Percentiles rank a stretch among this genome's conserved stretches.
Conservation (phyloP, 306 rosid genomes). For the Luffa aegyptiaca region DNA sequence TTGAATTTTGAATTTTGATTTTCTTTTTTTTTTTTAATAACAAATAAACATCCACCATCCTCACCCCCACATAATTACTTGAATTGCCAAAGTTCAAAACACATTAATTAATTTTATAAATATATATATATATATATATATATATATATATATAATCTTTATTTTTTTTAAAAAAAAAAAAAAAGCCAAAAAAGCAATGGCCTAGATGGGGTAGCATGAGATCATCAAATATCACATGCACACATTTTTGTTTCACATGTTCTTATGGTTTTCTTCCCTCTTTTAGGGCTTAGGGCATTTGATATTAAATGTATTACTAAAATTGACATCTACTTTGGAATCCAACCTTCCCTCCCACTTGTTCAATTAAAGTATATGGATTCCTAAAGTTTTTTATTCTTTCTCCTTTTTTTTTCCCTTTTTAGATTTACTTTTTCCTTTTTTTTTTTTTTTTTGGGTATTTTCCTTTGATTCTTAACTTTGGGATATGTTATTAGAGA, state of each 20-base stretch:
- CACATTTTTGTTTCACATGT: slow-evolving; percentile 2
- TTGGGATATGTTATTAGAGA: background rate
- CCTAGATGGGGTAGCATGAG: background rate
- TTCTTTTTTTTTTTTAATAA: background rate
- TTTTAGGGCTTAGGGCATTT: background rate
- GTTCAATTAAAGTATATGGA: background rate
- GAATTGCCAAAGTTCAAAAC: background rate
- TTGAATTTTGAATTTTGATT: background rate
- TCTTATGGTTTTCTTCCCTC: background rate
- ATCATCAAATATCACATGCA: background rate
- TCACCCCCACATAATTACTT: background rate
- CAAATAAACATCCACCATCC: no score
- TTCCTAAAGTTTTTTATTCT: slow-evolving; percentile 1
- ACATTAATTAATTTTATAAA: background rate
- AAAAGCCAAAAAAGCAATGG: background rate
- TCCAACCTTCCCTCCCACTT: background rate
- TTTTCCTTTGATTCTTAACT: background rate
- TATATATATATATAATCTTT: no score
- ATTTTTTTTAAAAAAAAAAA: background rate
- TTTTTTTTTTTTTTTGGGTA: background rate
- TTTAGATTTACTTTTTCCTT: background rate
- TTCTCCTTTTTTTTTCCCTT: background rate
- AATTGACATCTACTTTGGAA: background rate
- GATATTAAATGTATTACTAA: slow-evolving; percentile 6
- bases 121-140: no score